Base-by-base conservation (phyloP, 495 filamentous ascomycete species). In the Tricharina praecox region DNA sequence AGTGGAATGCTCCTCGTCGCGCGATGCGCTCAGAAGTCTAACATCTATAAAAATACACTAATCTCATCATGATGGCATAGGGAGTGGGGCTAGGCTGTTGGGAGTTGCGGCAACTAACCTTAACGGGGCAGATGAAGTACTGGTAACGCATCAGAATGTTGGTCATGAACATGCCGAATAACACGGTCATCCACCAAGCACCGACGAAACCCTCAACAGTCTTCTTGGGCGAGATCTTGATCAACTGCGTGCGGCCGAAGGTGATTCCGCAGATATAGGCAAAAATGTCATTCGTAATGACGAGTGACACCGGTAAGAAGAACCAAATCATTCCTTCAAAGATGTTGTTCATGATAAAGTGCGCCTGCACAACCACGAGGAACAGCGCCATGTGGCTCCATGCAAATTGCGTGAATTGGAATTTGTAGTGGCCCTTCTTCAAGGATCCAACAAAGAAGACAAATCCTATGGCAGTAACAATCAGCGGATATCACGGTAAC, bases 251-350 rank as follows among this genome's bases (percentile, higher is more conserved):
- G 41, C 85, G 75, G 33, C 92, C 92, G 62, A 99, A 93, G 7
- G 85, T 86, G 59, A 99, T 95, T 51, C 92, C 92, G 63, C 85
- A 93, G 50, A 99, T 74, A 59, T 99, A 99, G 60, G 92, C 92
- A 59, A 93, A 96, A 50, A 96, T 99, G 63, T 99, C 92, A 60
- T 99, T 99, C 30, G 82, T 93, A 59, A 96, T 94, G 56, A 99
- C 92, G 47, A 99, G 72, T 23, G 82, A 80, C 2, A 85, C 87
- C 1, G 92, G 92, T 37, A 99, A 70, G 74, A 99, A 95, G 72
- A 99, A 96, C 92, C 92, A 99, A 62, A 99, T 90, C 84, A 99
- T 85, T 65, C 92, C 92, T 67, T 99, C 92, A 63, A 99, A 88
- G 50, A 96, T 79, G 66, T 96, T 99, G 70, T 99, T 96, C 82